phyloP scores from a whole-genome alignment of 352 stramenopile species.

The Globisporangium perplexum region DNA sequence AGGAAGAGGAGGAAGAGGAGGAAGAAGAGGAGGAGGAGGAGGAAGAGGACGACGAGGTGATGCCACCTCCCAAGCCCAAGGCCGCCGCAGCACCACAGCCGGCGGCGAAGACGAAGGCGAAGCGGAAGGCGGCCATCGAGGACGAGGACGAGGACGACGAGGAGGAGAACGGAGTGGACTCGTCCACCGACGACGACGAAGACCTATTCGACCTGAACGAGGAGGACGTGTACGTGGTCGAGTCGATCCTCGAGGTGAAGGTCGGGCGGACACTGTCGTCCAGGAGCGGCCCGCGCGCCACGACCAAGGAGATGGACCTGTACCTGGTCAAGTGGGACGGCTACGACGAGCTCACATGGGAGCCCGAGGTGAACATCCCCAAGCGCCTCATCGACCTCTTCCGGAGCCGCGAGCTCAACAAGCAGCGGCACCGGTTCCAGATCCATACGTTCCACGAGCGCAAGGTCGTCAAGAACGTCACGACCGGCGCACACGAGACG shows the following conservation, averaged over 20 bases:
- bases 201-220: slow-evolving; percentile 68
- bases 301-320: slow-evolving; percentile 56
- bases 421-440: slow-evolving; percentile 41
- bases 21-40: slow-evolving; percentile 18
- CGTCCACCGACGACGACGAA: slow-evolving; percentile 59
- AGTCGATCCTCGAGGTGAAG: slow-evolving; percentile 68
- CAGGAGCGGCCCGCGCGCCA: slow-evolving; percentile 18
- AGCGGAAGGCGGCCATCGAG: background rate
- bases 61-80: background rate
- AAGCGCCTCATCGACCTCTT: slow-evolving; percentile 57
- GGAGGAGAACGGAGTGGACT: slow-evolving; percentile 22
- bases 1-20: slow-evolving; percentile 13
- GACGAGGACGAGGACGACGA: slow-evolving; percentile 13
- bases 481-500: slow-evolving; percentile 39
- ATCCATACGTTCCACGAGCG: slow-evolving; percentile 51
- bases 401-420: slow-evolving; percentile 38
- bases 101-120: slow-evolving; percentile 6
- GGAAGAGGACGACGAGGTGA: slow-evolving; percentile 21
- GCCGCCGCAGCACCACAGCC: too few relatives aligned
- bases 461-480: slow-evolving; percentile 52
- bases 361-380: slow-evolving; percentile 65
- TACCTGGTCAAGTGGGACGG: slow-evolving; percentile 78
- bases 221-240: slow-evolving; percentile 68
- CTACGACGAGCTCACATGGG: slow-evolving; percentile 79
- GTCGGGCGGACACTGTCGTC: slow-evolving; percentile 29